Evolutionary conservation across 2,329 filamentous ascomycete genomes (phyloP).

Genomic region (Trichoderma arundinaceum): DNA sequence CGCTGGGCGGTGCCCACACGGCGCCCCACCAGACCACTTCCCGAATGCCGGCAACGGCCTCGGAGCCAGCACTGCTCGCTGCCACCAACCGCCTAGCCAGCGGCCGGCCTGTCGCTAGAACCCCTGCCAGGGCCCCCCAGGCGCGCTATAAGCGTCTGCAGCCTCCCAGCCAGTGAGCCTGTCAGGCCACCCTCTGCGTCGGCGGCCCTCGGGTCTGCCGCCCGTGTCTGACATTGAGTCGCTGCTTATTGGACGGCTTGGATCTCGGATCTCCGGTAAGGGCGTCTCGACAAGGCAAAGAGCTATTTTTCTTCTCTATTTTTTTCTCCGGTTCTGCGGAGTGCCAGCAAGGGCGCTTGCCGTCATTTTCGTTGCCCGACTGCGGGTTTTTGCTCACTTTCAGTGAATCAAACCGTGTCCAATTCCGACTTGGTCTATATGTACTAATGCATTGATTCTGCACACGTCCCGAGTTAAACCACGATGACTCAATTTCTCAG

Average conservation of each 20-base stretch:
- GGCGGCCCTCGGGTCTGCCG: slow-evolving; percentile 1
- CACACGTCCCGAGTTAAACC: not conserved
- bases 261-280: slow-evolving; percentile 22
- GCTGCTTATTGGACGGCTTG: slow-evolving; percentile 30
- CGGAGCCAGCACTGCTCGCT: too few relatives aligned
- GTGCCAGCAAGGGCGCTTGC: not conserved
- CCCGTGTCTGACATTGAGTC: slow-evolving; percentile 31
- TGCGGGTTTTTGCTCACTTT: not conserved
- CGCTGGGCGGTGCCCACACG: not conserved
- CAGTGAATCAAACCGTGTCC: not conserved
- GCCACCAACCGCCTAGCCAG: not conserved
- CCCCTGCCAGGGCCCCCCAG: not conserved
- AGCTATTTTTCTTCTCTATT: not conserved
- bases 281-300: not conserved
- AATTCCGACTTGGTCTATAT: not conserved
- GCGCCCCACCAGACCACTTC: slow-evolving; percentile 10
- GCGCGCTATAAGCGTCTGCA: not conserved
- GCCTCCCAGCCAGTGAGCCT: slow-evolving; percentile 12
- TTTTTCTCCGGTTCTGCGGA: slow-evolving; percentile 2
- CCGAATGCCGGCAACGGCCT: slow-evolving; percentile 14
- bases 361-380: not conserved
- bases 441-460: too few relatives aligned
- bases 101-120: not conserved
- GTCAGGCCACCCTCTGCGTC: slow-evolving; percentile 1
- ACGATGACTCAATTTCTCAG: slow-evolving; percentile 13